phyloP scores from a whole-genome alignment of 2,329 filamentous ascomycete species.

The Phaeoacremonium minimum region DNA sequence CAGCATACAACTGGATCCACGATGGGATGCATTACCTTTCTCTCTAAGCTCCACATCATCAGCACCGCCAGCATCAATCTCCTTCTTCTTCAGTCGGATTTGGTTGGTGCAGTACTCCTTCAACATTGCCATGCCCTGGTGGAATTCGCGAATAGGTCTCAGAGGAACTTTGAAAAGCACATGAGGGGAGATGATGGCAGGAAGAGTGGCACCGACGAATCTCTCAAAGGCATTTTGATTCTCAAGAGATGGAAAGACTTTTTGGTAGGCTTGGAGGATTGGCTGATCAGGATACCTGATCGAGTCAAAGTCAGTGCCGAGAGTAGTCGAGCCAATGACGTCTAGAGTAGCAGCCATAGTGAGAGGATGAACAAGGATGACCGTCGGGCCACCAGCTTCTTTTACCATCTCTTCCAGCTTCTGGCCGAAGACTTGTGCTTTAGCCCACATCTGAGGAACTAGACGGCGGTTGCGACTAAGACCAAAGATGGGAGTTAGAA shows the following conservation, averaged over 20 bases:
- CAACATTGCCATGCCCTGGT: neutral
- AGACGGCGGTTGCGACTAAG: neutral
- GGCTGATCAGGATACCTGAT: neutral
- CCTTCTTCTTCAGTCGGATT: neutral
- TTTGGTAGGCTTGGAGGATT: neutral
- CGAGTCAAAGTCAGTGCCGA: neutral
- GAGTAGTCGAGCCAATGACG: neutral
- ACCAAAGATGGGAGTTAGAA: neutral
- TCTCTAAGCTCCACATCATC: neutral
- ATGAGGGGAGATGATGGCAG: neutral
- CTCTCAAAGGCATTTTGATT: neutral
- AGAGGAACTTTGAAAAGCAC: neutral
- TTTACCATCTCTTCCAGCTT: neutral
- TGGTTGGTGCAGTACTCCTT: neutral
- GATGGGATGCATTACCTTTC: slow-evolving; percentile 2
- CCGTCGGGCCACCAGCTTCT: neutral
- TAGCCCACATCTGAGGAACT: neutral
- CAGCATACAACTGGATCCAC: no score
- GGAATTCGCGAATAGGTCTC: neutral
- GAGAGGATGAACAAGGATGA: neutral
- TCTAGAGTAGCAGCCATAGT: neutral
- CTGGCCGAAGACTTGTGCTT: neutral
- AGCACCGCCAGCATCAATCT: neutral
- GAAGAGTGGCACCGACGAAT: neutral
- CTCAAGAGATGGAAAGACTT: neutral